Evolutionary conservation across 495 filamentous ascomycete species (phyloP).

Genomic region (Tuber brumale): DNA sequence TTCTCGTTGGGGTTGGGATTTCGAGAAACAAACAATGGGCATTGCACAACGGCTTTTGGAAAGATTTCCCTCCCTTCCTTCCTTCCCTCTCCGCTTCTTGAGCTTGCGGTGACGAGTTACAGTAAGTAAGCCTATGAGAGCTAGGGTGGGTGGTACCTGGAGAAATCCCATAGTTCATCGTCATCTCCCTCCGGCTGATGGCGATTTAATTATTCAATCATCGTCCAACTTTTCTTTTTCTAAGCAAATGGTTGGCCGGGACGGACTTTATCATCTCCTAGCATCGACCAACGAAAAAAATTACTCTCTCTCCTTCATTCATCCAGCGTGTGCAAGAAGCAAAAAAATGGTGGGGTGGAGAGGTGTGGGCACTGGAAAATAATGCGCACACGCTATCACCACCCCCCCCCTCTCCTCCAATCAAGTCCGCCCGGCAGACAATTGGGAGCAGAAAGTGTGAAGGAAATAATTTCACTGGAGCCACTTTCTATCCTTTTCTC

Average conservation of each 20-base stretch:
- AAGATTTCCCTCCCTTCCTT: not conserved
- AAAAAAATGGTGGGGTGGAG: not conserved
- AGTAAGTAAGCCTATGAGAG: not conserved
- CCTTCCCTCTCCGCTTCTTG: not conserved
- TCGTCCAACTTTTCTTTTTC: not conserved
- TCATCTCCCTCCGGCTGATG: not conserved
- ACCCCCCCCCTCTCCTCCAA: not conserved
- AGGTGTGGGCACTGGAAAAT: not conserved
- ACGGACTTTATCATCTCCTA: not conserved
- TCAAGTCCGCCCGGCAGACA: not conserved
- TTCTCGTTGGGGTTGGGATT: not conserved
- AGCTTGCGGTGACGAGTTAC: not conserved
- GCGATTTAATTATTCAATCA: not conserved
- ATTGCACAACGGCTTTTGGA: slow-evolving; percentile 4
- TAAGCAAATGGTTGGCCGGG: not conserved
- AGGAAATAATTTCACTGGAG: not conserved
- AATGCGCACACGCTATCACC: not conserved
- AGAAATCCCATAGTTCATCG: not conserved
- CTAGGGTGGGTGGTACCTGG: not conserved
- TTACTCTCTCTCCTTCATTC: not conserved
- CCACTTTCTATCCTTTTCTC: not conserved
- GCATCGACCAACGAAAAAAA: not conserved
- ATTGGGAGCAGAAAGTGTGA: not conserved
- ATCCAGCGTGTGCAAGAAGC: not conserved
- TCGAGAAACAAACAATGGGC: not conserved